Evolutionary conservation across 164 flowering plant genomes (phyloP), one percentile per base, ranked within the genome.

Genomic region (Nelumbo lutea): DNA sequence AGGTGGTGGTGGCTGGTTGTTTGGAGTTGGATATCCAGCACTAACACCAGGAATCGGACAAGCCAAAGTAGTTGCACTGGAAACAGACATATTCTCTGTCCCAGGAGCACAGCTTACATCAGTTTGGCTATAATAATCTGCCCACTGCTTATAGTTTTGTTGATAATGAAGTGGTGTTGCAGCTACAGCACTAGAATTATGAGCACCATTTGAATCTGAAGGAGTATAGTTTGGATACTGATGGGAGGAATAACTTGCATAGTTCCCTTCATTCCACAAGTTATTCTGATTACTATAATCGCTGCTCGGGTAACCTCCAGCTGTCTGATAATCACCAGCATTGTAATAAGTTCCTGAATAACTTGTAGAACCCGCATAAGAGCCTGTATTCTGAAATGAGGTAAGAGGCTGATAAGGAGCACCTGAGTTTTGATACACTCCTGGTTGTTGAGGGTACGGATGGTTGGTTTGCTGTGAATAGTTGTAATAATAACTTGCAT

Each of bases 401-500:
- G 97, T 86, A 90, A 85, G 76, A 88, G 96, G 91, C 99, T 90
- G 98, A 85, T 91, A 88, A 87, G 98, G 90, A 87, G 90, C 93
- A 93, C 99, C 98, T 93, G 96, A 77, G 69, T 85, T 89, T 89
- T 88, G 96, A 86, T 85, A 88, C 65, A 90, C 84, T 80, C 89
- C 99, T 76, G 74, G 83, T 66, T 84, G 90, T 75, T 86, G 96
- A 75, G 95, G 27, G 70, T 91, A 87, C 55, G 96, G 75, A 73
- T 77, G 87, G 76, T 67, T 90, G 52, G 87, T 59, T 77, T 90
- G 98, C 75, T 91, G 96, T 70, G 84, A 88, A 72, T 87, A 90
- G 70, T 82, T 83, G 70, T 70, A 78, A 80, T 86, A 83, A 78
- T 94, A 90, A 77, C 83, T 79, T 67, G 79, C 71, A 75, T 92